Percentiles rank a stretch among this genome's conserved stretches.
Conservation (phyloP, 2,329 filamentous ascomycete species). For the Colletotrichum spinosum region DNA sequence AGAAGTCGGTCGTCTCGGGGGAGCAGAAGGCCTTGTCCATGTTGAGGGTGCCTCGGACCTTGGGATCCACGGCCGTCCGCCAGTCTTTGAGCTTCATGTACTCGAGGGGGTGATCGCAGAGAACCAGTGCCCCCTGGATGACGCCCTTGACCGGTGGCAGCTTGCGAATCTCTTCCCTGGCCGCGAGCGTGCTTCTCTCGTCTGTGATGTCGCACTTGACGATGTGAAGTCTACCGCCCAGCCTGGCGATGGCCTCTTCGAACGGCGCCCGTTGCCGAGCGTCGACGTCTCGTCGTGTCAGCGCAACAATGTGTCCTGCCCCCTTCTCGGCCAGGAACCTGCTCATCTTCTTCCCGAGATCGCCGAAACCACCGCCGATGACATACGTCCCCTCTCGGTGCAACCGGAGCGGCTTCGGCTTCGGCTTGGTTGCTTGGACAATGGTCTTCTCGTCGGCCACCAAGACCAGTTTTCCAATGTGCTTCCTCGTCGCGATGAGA, state of each 20-base stretch:
- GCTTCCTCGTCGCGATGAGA: slow-evolving; percentile 41
- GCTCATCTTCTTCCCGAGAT: slow-evolving; percentile 43
- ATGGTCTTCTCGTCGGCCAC: slow-evolving; percentile 43
- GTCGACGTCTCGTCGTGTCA: slow-evolving; percentile 43
- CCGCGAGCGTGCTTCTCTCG: slow-evolving; percentile 31
- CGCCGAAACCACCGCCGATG: slow-evolving; percentile 49
- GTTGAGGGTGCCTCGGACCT: slow-evolving; percentile 22
- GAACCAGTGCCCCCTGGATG: slow-evolving; percentile 57
- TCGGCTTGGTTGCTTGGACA: slow-evolving; percentile 38
- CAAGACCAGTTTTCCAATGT: slow-evolving; percentile 52
- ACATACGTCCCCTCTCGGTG: slow-evolving; percentile 44
- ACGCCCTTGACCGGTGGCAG: slow-evolving; percentile 53
- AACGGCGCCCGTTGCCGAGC: slow-evolving; percentile 17
- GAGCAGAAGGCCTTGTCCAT: slow-evolving; percentile 3
- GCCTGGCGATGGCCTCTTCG: slow-evolving; percentile 23
- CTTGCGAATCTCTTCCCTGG: slow-evolving; percentile 10
- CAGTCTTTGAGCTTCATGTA: not conserved
- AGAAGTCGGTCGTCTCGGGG: slow-evolving; percentile 24
- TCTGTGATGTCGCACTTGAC: slow-evolving; percentile 50
- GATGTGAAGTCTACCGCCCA: slow-evolving; percentile 41
- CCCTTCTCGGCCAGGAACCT: slow-evolving; percentile 44
- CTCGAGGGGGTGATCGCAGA: slow-evolving; percentile 34
- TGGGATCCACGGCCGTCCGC: slow-evolving; percentile 15
- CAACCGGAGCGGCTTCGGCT: slow-evolving; percentile 26
- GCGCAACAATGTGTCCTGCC: slow-evolving; percentile 45